Base-by-base conservation (phyloP, 2,329 filamentous ascomycete species). In the Pseudocercospora fijiensis region DNA sequence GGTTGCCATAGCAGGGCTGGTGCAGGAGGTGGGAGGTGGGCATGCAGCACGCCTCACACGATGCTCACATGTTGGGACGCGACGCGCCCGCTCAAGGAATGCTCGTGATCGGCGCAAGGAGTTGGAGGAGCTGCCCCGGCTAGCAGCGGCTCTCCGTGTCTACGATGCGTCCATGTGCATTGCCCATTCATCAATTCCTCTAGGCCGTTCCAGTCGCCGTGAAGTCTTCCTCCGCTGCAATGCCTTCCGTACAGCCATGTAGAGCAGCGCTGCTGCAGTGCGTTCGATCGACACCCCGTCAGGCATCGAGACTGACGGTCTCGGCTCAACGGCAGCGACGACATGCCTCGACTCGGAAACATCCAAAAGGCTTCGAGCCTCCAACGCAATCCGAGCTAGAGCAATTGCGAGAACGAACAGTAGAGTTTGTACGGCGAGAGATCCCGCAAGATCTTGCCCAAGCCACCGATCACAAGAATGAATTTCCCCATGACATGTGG, bases 401-500 rank as follows among this genome's bases (percentile, higher is more conserved):
- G 22, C 92, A 96, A 79, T 82, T 96, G 64, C 87, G 92, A 63
- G 91, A 93, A 73, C 83, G 90, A 26, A 92, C 96, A 27, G 90
- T 92, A 72, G 93, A 97, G 62, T 99, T 99, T 73, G 88, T 91
- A 22, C 80, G 90, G 65, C 87, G 94, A 72, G 92, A 97, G 78
- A 93, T 98, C 62, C 81, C 92, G 20, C 90, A 92, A 76, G 88
- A 92, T 69, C 81, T 97, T 13, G 95, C 94, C 0, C 85, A 90
- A 10, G 82, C 82, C 61, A 96, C 92, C n/a, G 94, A 99, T 80
- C 85, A 86, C 74, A 83, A 84, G 74, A 98, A 98, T 83, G 87
- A 86, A 56, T 99, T 99, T 77, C 95, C 95, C 3, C 84, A 86
- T 57, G 87, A 90, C 6, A 94, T 99, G 89, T 99, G 95, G 95